Conservation (phyloP, 148 eudicot species). For the Pharnaceum exiguum region DNA sequence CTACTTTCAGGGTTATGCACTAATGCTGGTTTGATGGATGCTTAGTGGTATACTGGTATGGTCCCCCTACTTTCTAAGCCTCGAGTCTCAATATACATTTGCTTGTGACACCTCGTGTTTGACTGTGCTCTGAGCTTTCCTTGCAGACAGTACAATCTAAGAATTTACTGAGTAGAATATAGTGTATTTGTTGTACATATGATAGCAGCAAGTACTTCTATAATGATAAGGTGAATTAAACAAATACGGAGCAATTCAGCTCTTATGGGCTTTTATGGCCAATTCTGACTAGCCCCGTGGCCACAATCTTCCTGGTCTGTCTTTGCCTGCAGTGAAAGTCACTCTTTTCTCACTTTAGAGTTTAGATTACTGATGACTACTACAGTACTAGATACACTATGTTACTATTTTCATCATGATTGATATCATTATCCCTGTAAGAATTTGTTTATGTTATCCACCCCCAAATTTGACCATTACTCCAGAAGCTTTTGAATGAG, state of each 20-base stretch:
- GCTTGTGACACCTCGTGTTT: background rate
- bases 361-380: background rate
- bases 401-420: background rate
- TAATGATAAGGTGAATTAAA: background rate
- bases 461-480: too few species aligned
- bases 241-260: background rate
- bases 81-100: background rate
- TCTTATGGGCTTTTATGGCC: background rate
- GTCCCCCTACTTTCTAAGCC: conserved; percentile 1
- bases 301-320: background rate
- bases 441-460: background rate
- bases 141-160: background rate
- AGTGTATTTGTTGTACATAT: background rate
- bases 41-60: conserved; percentile 14
- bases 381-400: too few species aligned
- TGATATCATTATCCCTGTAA: background rate
- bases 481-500: too few species aligned
- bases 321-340: background rate
- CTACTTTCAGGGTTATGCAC: conserved; percentile 6
- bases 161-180: background rate
- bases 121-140: background rate
- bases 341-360: background rate
- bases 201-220: background rate
- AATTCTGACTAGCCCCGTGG: background rate
- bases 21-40: conserved; percentile 13